phyloP scores from a whole-genome alignment of 768 basidiomycete species.

The Lactarius sanguifluus region DNA sequence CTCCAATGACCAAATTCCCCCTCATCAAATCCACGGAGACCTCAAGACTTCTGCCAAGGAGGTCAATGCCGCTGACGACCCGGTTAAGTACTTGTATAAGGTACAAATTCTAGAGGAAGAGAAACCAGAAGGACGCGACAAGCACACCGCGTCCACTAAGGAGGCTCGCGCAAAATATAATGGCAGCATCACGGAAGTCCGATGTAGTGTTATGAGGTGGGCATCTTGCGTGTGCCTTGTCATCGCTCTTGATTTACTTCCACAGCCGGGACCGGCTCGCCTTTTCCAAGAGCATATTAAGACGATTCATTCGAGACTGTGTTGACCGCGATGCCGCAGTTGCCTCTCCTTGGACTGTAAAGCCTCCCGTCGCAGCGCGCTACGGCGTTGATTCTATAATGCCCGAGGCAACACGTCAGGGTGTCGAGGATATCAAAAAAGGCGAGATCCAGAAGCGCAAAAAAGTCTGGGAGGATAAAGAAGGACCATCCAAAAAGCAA shows the following conservation, averaged over 20 bases:
- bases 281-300: constrained; percentile 96
- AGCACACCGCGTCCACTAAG: constrained; percentile 52
- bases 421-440: constrained; percentile 78
- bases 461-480: constrained; percentile 87
- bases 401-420: constrained; percentile 79
- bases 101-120: constrained; percentile 78
- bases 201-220: constrained; percentile 77
- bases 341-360: constrained; percentile 95
- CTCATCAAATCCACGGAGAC: constrained; percentile 76
- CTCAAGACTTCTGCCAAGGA: constrained; percentile 74
- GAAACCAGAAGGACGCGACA: constrained; percentile 64
- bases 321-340: constrained; percentile 90
- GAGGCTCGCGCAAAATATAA: constrained; percentile 61
- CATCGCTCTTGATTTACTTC: constrained; percentile 9
- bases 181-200: constrained; percentile 82
- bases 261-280: constrained; percentile 89
- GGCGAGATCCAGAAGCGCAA: constrained; percentile 92
- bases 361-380: constrained; percentile 74
- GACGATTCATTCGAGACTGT: constrained; percentile 94
- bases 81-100: constrained; percentile 82
- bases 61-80: constrained; percentile 70
- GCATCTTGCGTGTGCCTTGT: constrained; percentile 30
- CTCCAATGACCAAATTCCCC: constrained; percentile 42
- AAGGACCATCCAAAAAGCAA: constrained; percentile 78
- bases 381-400: constrained; percentile 85